phyloP scores from a whole-genome alignment of 352 stramenopile species.

The Globisporangium nagaii region DNA sequence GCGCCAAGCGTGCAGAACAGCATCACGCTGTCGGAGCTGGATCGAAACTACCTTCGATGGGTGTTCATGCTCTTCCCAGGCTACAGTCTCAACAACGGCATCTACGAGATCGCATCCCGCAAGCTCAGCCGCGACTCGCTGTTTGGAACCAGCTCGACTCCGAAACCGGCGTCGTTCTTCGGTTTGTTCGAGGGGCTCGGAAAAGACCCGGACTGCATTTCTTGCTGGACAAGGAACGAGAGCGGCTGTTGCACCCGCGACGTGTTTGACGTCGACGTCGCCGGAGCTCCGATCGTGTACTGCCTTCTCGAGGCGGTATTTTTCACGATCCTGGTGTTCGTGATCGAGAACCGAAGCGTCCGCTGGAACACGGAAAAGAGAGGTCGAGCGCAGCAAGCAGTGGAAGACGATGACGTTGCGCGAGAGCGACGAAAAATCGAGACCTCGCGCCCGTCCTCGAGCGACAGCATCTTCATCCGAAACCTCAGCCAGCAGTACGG shows the following conservation, averaged over 20 bases:
- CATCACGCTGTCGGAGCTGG: conserved; percentile 14
- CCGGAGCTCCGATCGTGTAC: conserved; percentile 41
- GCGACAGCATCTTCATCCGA: conserved; percentile 33
- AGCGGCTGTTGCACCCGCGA: conserved; percentile 30
- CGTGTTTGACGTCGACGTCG: conserved; percentile 39
- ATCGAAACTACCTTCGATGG: conserved; percentile 34
- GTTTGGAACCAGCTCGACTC: background rate
- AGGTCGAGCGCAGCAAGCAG: conserved; percentile 25
- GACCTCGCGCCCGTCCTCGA: background rate
- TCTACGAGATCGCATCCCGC: conserved; percentile 30
- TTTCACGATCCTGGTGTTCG: conserved; percentile 40
- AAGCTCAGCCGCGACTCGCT: conserved; percentile 21
- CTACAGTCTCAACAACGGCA: conserved; percentile 25
- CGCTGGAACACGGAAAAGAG: conserved; percentile 32
- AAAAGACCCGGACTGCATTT: conserved; percentile 8
- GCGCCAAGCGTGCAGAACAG: conserved; percentile 7
- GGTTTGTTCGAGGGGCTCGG: conserved; percentile 21
- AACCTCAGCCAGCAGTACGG: conserved; percentile 36
- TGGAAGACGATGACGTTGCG: conserved; percentile 1
- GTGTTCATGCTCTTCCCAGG: conserved; percentile 32
- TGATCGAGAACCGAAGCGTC: conserved; percentile 30
- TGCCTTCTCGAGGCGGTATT: conserved; percentile 31
- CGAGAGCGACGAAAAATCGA: conserved; percentile 13
- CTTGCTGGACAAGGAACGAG: conserved; percentile 25
- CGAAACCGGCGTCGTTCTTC: conserved; percentile 20